These are phyloP conservation scores for Chaetomium cochliodes DNA, from an alignment of 495 filamentous ascomycete species.

Conservation along the genomic window DNA sequence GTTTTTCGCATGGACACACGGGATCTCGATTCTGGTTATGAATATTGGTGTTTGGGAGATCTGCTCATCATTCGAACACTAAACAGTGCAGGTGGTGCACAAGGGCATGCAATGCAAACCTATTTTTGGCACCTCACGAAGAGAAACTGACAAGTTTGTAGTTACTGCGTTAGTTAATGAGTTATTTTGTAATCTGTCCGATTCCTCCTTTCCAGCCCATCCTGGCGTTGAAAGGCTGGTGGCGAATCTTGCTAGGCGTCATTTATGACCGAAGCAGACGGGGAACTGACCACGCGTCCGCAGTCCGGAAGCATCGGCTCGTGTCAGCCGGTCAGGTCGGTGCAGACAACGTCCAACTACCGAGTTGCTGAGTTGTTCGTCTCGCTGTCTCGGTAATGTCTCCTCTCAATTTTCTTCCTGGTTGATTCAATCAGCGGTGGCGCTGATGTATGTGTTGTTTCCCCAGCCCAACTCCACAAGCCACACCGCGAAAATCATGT, in stretches of 20 bases:
- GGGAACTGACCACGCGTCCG: too few species aligned
- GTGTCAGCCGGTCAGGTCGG: background rate
- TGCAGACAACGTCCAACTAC: too few species aligned
- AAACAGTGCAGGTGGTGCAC: background rate
- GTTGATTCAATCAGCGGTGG: background rate
- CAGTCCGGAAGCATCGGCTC: background rate
- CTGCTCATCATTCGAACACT: background rate
- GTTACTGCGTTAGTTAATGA: too few species aligned
- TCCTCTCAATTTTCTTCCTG: background rate
- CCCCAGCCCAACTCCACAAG: too few species aligned
- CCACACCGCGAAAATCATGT: background rate
- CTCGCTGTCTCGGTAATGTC: too few species aligned
- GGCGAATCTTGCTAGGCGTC: too few species aligned
- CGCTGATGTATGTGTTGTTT: background rate
- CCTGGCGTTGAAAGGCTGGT: too few species aligned
- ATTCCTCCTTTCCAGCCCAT: too few species aligned
- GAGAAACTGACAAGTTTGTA: background rate
- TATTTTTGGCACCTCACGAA: background rate
- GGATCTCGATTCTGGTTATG: background rate
- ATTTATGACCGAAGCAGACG: background rate
- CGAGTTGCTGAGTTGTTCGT: too few species aligned
- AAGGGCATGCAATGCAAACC: background rate
- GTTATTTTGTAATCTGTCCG: too few species aligned
- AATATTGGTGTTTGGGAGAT: background rate
- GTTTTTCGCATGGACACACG: background rate